Conservation (phyloP, 108 stramenopile genomes). For the Chaetoceros tenuissimus region DNA sequence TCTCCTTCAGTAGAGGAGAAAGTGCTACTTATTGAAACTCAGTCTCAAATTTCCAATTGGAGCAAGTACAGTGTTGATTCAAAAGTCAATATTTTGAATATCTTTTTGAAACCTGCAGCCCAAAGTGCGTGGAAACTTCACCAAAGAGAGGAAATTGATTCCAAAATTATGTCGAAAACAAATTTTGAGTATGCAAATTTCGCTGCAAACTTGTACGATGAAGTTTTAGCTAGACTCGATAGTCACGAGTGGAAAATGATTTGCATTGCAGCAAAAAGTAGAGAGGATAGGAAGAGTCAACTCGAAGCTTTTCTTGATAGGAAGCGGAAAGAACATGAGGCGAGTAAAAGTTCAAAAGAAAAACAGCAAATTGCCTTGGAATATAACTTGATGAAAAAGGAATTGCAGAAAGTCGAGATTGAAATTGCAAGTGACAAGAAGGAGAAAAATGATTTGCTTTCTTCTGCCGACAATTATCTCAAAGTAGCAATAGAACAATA, state of each 20-base stretch:
- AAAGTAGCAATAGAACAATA: constrained; percentile 46
- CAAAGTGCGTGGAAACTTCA: constrained; percentile 21
- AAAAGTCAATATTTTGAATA: constrained; percentile 42
- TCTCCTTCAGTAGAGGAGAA: constrained; percentile 21
- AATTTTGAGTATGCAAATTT: constrained; percentile 48
- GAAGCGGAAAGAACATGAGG: constrained; percentile 4
- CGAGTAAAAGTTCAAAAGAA: background rate
- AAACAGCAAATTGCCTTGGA: constrained; percentile 12
- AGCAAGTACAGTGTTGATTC: constrained; percentile 63
- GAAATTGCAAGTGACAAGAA: constrained; percentile 29
- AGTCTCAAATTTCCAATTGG: constrained; percentile 55
- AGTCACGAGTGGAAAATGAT: constrained; percentile 63
- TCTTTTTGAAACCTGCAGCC: constrained; percentile 53
- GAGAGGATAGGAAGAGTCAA: constrained; percentile 30
- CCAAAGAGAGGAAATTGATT: constrained; percentile 10
- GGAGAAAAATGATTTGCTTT: constrained; percentile 29
- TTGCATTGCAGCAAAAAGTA: constrained; percentile 17
- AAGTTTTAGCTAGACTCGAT: constrained; percentile 36
- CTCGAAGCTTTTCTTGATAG: constrained; percentile 16
- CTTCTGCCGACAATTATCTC: constrained; percentile 34
- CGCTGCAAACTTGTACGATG: constrained; percentile 40
- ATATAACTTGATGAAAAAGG: constrained; percentile 14
- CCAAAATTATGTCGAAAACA: constrained; percentile 19
- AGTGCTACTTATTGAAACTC: constrained; percentile 31
- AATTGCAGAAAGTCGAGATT: constrained; percentile 16